Base-by-base conservation (phyloP, 1,139 yeast genomes). In the Yamadazyma buinensis region DNA sequence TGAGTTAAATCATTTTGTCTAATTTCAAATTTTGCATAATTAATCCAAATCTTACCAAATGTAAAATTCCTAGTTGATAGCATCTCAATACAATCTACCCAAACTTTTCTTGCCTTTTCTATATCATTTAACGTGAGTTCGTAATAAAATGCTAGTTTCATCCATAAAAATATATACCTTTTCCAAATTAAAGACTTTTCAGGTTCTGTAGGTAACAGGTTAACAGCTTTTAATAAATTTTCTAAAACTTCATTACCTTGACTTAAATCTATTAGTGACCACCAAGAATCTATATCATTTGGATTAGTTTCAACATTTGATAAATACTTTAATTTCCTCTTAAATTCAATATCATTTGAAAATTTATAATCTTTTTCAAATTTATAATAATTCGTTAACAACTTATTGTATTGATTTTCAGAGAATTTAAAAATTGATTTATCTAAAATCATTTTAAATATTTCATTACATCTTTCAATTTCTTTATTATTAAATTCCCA, bases 281-380 rank as follows among this genome's bases (percentile, higher is more conserved):
- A 87, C 97, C 97, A 88, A 0, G 78, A 61, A 49, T 84, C 94
- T 54, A 77, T 81, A 55, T 86, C 85, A 1, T 43, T 32, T 0
- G 86, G 80, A 38, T 75, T 67, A 5, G 51, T 48, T 11, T 50
- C 46, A 15, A 87, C 49, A 12, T 60, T 63, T 2, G 63, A 55
- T 44, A 80, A 80, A 49, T 84, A 84, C 35, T 65, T 66, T 8
- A 65, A 56, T 39, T 70, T 69, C 36, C 95, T 61, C 46, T 82
- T 82, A 3, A 61, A 46, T 39, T 77, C 81, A 17, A 82, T 70
- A 0, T 77, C 67, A 15, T 67, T 70, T 26, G 61, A 60, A 33
- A 67, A 69, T 13, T 94, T 95, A 54, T 68, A 72, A 43, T 68
- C 77, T 46, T 80, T 82, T 47, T 84, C 87, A 55, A 83, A 82